Conservation (phyloP, 768 basidiomycete genomes). For the Paxillus involutus region DNA sequence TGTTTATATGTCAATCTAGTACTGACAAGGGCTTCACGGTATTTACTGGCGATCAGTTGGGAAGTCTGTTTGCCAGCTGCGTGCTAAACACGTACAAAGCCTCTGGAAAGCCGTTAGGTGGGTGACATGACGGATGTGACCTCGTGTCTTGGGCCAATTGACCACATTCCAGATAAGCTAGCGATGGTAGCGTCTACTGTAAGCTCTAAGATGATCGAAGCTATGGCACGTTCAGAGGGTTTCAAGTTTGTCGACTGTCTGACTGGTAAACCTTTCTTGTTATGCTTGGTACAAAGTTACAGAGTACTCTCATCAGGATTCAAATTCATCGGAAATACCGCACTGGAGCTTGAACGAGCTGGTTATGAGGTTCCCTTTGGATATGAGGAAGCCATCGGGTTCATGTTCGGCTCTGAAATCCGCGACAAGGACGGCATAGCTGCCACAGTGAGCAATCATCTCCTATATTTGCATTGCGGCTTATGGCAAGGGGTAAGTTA, state of each 20-base stretch:
- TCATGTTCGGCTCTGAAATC: constrained; percentile 78
- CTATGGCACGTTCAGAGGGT: constrained; percentile 72
- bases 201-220: constrained; percentile 85
- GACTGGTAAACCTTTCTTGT: constrained; percentile 51
- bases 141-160: constrained; percentile 41
- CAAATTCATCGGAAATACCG: constrained; percentile 88
- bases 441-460: constrained; percentile 55
- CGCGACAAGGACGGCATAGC: constrained; percentile 89
- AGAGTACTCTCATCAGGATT: constrained; percentile 54
- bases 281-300: not conserved
- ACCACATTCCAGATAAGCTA: constrained; percentile 47
- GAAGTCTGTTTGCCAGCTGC: constrained; percentile 52
- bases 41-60: constrained; percentile 88
- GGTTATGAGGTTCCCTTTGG: constrained; percentile 79
- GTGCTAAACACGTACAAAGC: constrained; percentile 45
- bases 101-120: constrained; percentile 46
- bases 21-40: constrained; percentile 55
- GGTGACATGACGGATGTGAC: constrained; percentile 33
- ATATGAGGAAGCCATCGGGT: constrained; percentile 93
- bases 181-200: constrained; percentile 90
- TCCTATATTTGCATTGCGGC: not conserved
- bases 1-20: constrained; percentile 7
- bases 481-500: constrained; percentile 40
- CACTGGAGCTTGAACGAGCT: constrained; percentile 56
- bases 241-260: constrained; percentile 85